Percentiles rank a stretch among this genome's conserved stretches.
These are phyloP conservation scores for Rhynchospora pubera DNA, from an alignment of 176 grass and related monocot genomes.

Conservation along the genomic window DNA sequence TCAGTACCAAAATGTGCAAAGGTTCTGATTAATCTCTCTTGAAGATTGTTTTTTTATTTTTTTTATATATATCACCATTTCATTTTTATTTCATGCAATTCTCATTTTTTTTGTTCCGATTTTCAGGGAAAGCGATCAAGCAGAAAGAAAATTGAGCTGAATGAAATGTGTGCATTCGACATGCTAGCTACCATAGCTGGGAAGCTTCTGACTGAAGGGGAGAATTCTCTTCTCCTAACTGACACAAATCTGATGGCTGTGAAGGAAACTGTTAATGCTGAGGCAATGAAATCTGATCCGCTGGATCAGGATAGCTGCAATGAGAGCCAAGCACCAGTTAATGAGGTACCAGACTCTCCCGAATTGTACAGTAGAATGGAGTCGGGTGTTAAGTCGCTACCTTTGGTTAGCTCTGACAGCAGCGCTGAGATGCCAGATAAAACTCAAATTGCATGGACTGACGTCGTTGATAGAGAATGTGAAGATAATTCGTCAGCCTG, in stretches of 20 bases:
- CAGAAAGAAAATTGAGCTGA: conserved; percentile 65
- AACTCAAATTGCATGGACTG: conserved; percentile 36
- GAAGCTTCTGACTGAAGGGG: conserved; percentile 70
- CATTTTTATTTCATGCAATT: background rate
- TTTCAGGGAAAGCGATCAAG: conserved; percentile 78
- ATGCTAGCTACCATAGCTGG: conserved; percentile 83
- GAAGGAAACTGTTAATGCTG: conserved; percentile 46
- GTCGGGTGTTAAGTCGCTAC: conserved; percentile 53
- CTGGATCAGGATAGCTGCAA: conserved; percentile 77
- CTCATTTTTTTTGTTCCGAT: conserved; percentile 31
- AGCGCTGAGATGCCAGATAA: conserved; percentile 56
- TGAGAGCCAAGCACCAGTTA: conserved; percentile 29
- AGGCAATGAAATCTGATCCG: conserved; percentile 40
- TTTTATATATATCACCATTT: background rate
- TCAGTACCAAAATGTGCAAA: conserved; percentile 70
- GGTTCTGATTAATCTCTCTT: conserved; percentile 34
- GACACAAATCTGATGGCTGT: background rate
- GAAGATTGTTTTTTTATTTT: too few relatives aligned
- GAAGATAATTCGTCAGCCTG: conserved; percentile 89
- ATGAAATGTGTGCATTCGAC: conserved; percentile 69
- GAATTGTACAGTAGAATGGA: conserved; percentile 56
- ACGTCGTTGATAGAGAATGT: conserved; percentile 55
- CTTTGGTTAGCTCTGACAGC: conserved; percentile 85
- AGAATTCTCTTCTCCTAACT: conserved; percentile 31
- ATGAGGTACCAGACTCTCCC: conserved; percentile 1